phyloP scores from a whole-genome alignment of 768 basidiomycete genomes.

The Pisolithus tinctorius region DNA sequence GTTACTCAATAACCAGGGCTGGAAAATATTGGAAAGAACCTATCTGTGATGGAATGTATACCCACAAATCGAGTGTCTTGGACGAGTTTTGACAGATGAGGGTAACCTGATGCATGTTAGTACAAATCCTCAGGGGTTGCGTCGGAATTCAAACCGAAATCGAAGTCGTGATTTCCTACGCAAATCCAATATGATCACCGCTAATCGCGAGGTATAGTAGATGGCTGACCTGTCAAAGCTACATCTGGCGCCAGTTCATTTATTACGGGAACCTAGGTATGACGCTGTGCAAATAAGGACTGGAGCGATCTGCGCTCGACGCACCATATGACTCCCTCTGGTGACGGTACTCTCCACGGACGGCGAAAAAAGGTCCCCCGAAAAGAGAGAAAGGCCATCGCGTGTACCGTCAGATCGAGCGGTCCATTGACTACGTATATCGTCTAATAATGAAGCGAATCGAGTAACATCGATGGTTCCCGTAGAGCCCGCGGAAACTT shows the following conservation, averaged over 20 bases:
- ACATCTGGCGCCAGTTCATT: constrained; percentile 77
- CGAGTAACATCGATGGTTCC: constrained; percentile 84
- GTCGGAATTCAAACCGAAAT: constrained; percentile 51
- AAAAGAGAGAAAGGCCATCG: constrained; percentile 80
- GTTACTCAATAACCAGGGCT: constrained; percentile 92
- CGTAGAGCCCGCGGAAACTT: constrained; percentile 40
- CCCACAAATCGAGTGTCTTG: constrained; percentile 69
- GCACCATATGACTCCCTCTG: constrained; percentile 85
- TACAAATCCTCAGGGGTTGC: not conserved
- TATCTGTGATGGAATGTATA: constrained; percentile 1
- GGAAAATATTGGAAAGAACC: constrained; percentile 1
- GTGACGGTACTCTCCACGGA: constrained; percentile 84
- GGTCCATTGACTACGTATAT: constrained; percentile 54
- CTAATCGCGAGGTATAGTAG: not conserved
- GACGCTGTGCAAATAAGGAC: constrained; percentile 2
- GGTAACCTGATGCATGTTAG: constrained; percentile 41
- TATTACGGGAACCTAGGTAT: constrained; percentile 72
- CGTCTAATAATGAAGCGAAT: constrained; percentile 66
- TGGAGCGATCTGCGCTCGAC: constrained; percentile 7
- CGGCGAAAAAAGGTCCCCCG: constrained; percentile 85
- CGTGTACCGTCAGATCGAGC: constrained; percentile 39
- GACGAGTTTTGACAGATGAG: constrained; percentile 60
- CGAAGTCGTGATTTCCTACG: constrained; percentile 88
- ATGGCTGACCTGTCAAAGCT: constrained; percentile 62
- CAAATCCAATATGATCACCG: constrained; percentile 6